Conservation (phyloP, 2,329 filamentous ascomycete genomes). For the Leptographium lundbergii region DNA sequence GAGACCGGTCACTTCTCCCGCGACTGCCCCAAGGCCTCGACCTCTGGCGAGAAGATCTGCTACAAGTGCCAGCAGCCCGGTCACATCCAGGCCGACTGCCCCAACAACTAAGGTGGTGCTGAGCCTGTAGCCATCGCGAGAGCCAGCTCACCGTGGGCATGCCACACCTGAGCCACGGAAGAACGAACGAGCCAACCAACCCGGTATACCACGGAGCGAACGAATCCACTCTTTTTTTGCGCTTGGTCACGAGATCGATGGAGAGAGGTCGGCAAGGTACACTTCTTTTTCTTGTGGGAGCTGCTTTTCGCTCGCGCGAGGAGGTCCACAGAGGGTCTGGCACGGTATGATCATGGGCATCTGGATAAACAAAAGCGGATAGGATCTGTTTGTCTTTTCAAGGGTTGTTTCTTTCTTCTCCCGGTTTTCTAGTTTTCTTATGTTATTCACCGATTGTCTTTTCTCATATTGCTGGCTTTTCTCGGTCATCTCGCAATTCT, state of each 20-base stretch:
- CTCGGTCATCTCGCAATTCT: background rate
- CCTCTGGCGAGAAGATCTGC: slow-evolving; percentile 85
- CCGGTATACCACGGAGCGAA: slow-evolving; percentile 6
- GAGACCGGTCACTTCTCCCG: slow-evolving; percentile 91
- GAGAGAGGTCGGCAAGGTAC: slow-evolving; percentile 16
- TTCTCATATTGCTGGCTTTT: background rate
- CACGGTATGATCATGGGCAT: slow-evolving; percentile 18
- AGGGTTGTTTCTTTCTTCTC: slow-evolving; percentile 5
- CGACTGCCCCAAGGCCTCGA: slow-evolving; percentile 88
- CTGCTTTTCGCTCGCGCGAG: slow-evolving; percentile 15
- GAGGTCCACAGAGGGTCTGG: slow-evolving; percentile 14
- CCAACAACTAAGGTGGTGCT: slow-evolving; percentile 48
- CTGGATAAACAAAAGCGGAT: slow-evolving; percentile 18
- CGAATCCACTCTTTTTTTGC: slow-evolving; percentile 6
- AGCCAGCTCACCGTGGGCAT: slow-evolving; percentile 9
- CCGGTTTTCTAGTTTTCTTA: slow-evolving; percentile 2
- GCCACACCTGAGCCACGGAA: slow-evolving; percentile 5
- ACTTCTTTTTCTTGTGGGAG: slow-evolving; percentile 17
- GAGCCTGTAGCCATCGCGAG: slow-evolving; percentile 2
- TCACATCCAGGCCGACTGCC: slow-evolving; percentile 90
- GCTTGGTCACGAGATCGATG: slow-evolving; percentile 10
- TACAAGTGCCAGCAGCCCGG: slow-evolving; percentile 84
- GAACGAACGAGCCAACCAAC: slow-evolving; percentile 9
- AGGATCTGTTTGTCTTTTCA: slow-evolving; percentile 10
- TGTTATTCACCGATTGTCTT: slow-evolving; percentile 1